A percentile compares a stretch with the other conserved stretches of the same genome.
Evolutionary conservation across 2,329 filamentous ascomycete species (phyloP).

Genomic region (Aspergillus ustus): DNA sequence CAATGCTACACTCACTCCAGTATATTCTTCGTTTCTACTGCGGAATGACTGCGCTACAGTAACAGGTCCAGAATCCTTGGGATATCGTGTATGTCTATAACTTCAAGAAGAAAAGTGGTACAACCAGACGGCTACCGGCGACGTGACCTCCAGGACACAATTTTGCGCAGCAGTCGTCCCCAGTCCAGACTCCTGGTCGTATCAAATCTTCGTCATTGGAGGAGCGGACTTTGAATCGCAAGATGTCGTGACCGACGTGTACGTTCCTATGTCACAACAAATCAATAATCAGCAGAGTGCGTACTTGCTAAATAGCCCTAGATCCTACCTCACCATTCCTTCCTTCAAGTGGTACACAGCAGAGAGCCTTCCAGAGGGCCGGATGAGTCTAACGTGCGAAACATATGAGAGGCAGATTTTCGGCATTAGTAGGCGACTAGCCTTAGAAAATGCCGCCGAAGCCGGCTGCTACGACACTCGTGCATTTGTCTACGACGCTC

Average conservation of each 20-base stretch:
- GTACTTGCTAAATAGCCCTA: background rate
- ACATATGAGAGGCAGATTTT: constrained; percentile 21
- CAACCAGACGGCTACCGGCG: constrained; percentile 24
- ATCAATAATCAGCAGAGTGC: background rate
- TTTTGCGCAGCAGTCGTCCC: constrained; percentile 24
- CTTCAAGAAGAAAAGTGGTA: constrained; percentile 22
- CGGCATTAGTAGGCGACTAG: constrained; percentile 19
- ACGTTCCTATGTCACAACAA: too few species aligned
- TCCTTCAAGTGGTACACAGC: constrained; percentile 26
- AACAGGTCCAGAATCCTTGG: constrained; percentile 18
- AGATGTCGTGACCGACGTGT: constrained; percentile 17
- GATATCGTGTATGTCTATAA: constrained; percentile 22
- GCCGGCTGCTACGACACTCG: constrained; percentile 22
- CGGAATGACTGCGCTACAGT: too few species aligned
- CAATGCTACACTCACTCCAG: constrained; percentile 17
- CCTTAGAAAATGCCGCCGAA: constrained; percentile 9
- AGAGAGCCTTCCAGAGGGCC: constrained; percentile 12
- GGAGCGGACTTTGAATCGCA: constrained; percentile 19
- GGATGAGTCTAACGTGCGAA: constrained; percentile 20
- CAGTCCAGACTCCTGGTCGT: constrained; percentile 17
- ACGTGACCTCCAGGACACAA: constrained; percentile 19
- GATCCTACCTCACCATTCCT: constrained; percentile 24
- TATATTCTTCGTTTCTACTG: background rate
- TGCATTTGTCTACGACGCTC: constrained; percentile 22
- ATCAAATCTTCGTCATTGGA: constrained; percentile 22